These are phyloP conservation scores for Hansenula sp. DNA, from an alignment of 1,139 yeast genomes.

Conservation along the genomic window DNA sequence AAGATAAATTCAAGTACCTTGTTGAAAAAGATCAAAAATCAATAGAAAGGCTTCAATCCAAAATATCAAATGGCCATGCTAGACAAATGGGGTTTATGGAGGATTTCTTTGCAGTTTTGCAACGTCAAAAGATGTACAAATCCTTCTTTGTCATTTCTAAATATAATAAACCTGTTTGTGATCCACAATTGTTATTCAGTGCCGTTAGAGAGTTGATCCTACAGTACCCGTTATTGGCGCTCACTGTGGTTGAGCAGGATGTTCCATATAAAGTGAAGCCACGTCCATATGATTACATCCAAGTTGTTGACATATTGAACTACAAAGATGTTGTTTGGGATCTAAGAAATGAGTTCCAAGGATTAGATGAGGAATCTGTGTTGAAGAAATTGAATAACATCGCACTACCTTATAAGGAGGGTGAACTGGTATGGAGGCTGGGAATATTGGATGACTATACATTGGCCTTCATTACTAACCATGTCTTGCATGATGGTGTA, in stretches of 20 bases:
- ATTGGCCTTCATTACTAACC: neutral
- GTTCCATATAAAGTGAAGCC: neutral
- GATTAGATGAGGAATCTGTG: neutral
- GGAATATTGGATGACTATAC: neutral
- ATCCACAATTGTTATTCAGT: neutral
- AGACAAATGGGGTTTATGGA: neutral
- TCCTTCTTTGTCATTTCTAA: neutral
- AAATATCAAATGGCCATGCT: neutral
- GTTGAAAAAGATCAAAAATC: neutral
- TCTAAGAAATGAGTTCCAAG: neutral
- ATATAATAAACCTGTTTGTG: neutral
- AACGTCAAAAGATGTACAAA: neutral
- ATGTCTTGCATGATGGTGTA: constrained; percentile 1
- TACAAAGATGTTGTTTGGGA: neutral
- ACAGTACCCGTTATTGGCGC: neutral
- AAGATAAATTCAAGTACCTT: neutral
- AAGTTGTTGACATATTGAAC: neutral
- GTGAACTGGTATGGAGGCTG: neutral
- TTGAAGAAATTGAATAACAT: neutral
- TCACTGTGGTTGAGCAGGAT: neutral
- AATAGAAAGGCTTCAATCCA: neutral
- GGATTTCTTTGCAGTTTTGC: neutral
- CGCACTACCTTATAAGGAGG: neutral
- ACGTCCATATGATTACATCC: neutral
- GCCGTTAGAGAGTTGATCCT: neutral